Evolutionary conservation across 129 eudicot species (phyloP), one percentile per base, ranked within the genome.

Genomic region (Silybum marianum): DNA sequence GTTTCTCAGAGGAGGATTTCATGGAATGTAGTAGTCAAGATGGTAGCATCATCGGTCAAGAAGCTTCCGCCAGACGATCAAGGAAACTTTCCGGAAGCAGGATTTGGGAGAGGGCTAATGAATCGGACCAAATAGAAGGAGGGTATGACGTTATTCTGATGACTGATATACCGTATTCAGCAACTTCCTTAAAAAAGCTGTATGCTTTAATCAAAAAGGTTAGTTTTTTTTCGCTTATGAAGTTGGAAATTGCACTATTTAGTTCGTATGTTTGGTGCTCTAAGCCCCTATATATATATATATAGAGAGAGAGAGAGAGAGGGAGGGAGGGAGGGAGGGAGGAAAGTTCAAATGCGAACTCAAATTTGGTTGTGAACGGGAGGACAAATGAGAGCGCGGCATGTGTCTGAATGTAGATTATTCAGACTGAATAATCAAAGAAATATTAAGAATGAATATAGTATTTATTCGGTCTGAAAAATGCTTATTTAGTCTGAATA

Each of bases 1-100:
- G 93, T 85, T 91, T 91, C 77, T 84, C 93, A 0, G 97, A 91
- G 82, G 93, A 91, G 73, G 97, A 91, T 86, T 89, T 91, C 77
- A 86, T 81, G 77, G 97, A 91, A 11, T 84, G 90, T 80, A 89
- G 97, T 83, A 91, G 97, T 84, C 97, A 86, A 63, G 97, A 91
- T 75, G 97, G 91, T 21, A 91, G 93, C 75, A 80, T 83, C 25
- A 77, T 88, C 32, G 93, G 90, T 18, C 92, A 72, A 30, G 97
- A 89, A 62, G 71, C 80, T 73, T 86, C 85, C 16, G 88, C 88
- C 9, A 89, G 91, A 83, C 77, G 93, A 70, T 91, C 97, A 14
- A 78, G 93, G 69, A 83, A 83, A 38, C 93, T 91, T 71, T 91
- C 93, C 1, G 93, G 93, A 69, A 91, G 97, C 77, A 81, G 93